Evolutionary conservation across 2,329 filamentous ascomycete species (phyloP), one percentile per base, ranked within the genome.

Genomic region (Emmonsia crescens): DNA sequence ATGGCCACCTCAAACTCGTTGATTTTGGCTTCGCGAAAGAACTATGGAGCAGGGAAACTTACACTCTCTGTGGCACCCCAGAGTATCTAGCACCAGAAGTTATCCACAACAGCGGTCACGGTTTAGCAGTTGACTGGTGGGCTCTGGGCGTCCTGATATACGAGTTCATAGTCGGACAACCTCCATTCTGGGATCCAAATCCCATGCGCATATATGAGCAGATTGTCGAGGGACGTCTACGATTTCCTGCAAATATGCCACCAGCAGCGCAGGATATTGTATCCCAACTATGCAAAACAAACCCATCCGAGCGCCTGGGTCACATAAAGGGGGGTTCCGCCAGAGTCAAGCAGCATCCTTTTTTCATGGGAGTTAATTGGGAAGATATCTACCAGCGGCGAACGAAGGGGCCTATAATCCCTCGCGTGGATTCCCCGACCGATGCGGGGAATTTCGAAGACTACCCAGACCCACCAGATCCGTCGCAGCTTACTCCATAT

Each of bases 21-120:
- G 85, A 87, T 70, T 87, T 87, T 73, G 85, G 85, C 2, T 87
- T 87, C 68, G 85, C 85, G 27, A 87, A 87, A 76, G 83, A 85
- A 70, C 79, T 87, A 46, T 80, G 69, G 57, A 71, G 74, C 52
- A 73, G 70, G 44, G 83, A 86, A 70, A 87, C 85, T 38, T 87
- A 87, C 69, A 87, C 85, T 5, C 77, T 87, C 40, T 87, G 85
- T 68, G 85, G 85, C 46, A 87, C 85, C 10, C 85, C 85, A 44
- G 85, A 87, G 68, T 87, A 87, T 70, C 79, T 87, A 24, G 85
- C 85, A 3, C 85, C 85, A 24, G 85, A 87, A 72, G 84, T 87
- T 52, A 87, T 87, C 64, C 78, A 83, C 62, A 87, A 86, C 71
- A 85, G 74, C 73, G 82, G 84, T 27, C 84, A 87, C 68, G 83